Percentiles rank a stretch among this genome's conserved stretches.
These are phyloP conservation scores for Xerocomellus intermedius DNA, from an alignment of 768 basidiomycete species.

Conservation along the genomic window DNA sequence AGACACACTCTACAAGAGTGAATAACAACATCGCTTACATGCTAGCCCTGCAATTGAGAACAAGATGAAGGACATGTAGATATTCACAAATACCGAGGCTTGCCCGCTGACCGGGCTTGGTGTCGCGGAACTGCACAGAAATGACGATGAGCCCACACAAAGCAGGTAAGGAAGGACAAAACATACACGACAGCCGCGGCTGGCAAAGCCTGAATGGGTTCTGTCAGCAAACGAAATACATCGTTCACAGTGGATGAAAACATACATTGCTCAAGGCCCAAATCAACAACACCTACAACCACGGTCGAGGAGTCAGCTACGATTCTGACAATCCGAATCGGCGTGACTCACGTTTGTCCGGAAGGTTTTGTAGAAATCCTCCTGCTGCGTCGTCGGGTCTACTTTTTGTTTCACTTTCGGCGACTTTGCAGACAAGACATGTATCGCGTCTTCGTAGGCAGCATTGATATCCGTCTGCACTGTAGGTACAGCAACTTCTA, in stretches of 20 bases:
- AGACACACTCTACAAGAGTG: neutral
- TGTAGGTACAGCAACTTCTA: conserved; percentile 83
- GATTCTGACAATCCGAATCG: neutral
- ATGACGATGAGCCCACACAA: neutral
- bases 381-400: conserved; percentile 63
- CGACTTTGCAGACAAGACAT: conserved; percentile 73
- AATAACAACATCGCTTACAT: conserved; percentile 48
- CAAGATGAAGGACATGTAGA: conserved; percentile 87
- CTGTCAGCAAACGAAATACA: conserved; percentile 8
- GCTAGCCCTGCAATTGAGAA: conserved; percentile 88
- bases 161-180: conserved; percentile 4
- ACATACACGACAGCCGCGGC: conserved; percentile 74
- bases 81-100: conserved; percentile 60
- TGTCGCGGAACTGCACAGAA: conserved; percentile 31
- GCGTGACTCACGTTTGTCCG: conserved; percentile 69
- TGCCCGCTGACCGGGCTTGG: conserved; percentile 49
- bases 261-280: conserved; percentile 87
- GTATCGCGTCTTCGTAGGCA: conserved; percentile 88
- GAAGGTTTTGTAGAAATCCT: conserved; percentile 87
- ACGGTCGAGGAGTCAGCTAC: conserved; percentile 14
- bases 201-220: conserved; percentile 51
- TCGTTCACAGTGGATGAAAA: conserved; percentile 25
- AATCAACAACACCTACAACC: conserved; percentile 65
- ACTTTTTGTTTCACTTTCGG: conserved; percentile 66
- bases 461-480: conserved; percentile 87